phyloP scores from a whole-genome alignment of 2,329 filamentous ascomycete species.

The Penicillium freii region DNA sequence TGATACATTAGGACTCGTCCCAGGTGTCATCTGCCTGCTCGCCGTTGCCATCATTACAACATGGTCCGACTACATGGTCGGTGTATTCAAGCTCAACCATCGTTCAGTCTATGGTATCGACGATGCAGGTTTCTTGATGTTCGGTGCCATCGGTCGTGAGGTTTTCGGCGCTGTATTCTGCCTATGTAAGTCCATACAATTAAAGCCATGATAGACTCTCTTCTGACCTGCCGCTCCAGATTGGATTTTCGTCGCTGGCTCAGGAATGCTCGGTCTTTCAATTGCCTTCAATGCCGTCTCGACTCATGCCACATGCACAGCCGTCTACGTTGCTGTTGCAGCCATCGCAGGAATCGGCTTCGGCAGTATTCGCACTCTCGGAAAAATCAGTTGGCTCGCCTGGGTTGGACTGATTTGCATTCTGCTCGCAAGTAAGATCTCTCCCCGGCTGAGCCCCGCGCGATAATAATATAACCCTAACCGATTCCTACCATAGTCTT shows the following conservation, averaged over 20 bases:
- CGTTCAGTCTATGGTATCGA: constrained; percentile 58
- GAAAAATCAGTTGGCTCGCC: constrained; percentile 35
- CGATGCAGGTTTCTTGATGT: constrained; percentile 55
- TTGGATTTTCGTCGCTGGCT: constrained; percentile 42
- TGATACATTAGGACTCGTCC: constrained; percentile 49
- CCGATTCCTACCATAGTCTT: constrained; percentile 16
- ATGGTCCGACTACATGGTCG: constrained; percentile 52
- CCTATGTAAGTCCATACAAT: constrained; percentile 2
- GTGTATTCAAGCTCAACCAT: constrained; percentile 53
- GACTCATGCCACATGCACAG: constrained; percentile 32
- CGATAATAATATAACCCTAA: not conserved
- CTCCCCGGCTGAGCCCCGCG: not conserved
- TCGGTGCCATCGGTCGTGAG: constrained; percentile 53
- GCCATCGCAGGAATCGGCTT: constrained; percentile 22
- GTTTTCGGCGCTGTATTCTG: constrained; percentile 34
- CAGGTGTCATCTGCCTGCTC: constrained; percentile 48
- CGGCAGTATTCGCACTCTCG: constrained; percentile 36
- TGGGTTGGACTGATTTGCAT: constrained; percentile 30
- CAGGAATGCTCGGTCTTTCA: constrained; percentile 44
- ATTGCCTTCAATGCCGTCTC: constrained; percentile 44
- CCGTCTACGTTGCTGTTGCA: constrained; percentile 25
- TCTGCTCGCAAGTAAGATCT: constrained; percentile 18
- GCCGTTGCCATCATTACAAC: constrained; percentile 46
- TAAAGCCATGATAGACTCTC: too few species aligned
- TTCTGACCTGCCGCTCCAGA: constrained; percentile 7